Evolutionary conservation across 805 yeast genomes (phyloP), one percentile per base, ranked within the genome.

Genomic region (Priceomyces carsonii): DNA sequence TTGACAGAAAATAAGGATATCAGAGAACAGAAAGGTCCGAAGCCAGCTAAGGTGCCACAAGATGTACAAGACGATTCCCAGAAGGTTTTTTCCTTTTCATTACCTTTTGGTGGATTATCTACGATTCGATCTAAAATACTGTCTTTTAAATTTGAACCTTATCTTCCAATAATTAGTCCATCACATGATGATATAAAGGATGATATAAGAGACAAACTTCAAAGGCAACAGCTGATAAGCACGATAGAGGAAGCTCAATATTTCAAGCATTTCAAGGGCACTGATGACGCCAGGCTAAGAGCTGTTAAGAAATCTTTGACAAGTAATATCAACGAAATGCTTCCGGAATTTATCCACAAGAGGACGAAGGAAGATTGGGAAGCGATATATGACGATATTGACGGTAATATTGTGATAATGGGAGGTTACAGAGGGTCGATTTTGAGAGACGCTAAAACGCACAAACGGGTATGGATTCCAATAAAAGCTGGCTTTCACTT

Each of bases 371-470:
- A 66, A 6, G 61, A 59, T 21, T 35, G 50, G 39, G 73, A 74
- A 19, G 53, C 73, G 1, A 67, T 81, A 2, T 83, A 70, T 69
- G 72, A 75, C 39, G 75, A 74, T 17, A 47, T 88, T 1, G 81
- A 79, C 15, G 96, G 96, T 4, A 89, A 89, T 51, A 71, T 90
- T 2, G 76, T 90, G 2, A 67, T 90, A 1, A 40, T 90, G 57
- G 96, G 96, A 4, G 97, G 97, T 0, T 90, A 85, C 58, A 69
- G 97, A 48, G 97, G 97, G 2, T 78, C 88, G 29, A 75, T 83
- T 4, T 61, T 90, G 34, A 57, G 91, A 28, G 93, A 86, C 50
- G 51, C 76, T 1, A 63, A 63, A 8, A 82, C 95, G 0, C 59
- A 69, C 9, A 76, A 80, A 40, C 66, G 91, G 34, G 75, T 85